Conservation (phyloP, 2,329 filamentous ascomycete species). For the Sporothrix pseudoabietina region DNA sequence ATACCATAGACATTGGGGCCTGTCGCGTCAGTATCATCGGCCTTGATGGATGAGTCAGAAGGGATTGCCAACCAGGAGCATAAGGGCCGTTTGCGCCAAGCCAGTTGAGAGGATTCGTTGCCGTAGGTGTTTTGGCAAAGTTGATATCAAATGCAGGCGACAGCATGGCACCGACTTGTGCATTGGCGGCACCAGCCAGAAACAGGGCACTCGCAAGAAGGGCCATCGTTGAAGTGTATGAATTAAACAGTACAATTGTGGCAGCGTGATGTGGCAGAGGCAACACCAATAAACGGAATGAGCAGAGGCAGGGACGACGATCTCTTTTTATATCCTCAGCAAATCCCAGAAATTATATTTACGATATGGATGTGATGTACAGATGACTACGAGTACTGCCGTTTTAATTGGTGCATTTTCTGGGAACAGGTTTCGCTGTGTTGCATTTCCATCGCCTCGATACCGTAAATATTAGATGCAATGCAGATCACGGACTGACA, state of each 20-base stretch:
- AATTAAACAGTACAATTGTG: not conserved
- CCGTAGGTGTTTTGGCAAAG: slow-evolving; percentile 36
- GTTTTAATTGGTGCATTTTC: not conserved
- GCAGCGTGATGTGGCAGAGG: not conserved
- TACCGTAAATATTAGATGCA: not conserved
- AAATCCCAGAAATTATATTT: not conserved
- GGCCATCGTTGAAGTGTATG: not conserved
- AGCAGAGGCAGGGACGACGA: not conserved
- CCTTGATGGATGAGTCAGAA: not conserved
- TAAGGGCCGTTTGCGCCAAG: slow-evolving; percentile 58
- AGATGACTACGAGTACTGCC: no score
- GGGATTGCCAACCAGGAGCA: slow-evolving; percentile 47
- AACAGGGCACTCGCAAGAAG: slow-evolving; percentile 26
- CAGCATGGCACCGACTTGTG: slow-evolving; percentile 34
- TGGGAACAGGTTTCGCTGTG: not conserved
- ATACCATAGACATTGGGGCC: slow-evolving; percentile 61
- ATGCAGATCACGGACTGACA: not conserved
- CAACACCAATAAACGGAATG: not conserved
- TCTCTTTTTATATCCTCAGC: not conserved
- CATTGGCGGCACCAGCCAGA: slow-evolving; percentile 32
- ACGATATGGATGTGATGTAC: no score
- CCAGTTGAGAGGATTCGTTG: slow-evolving; percentile 47
- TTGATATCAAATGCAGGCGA: slow-evolving; percentile 38
- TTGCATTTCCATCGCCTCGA: not conserved
- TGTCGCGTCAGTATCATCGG: slow-evolving; percentile 33